Evolutionary conservation across 2,329 filamentous ascomycete genomes (phyloP), one percentile per base, ranked within the genome.

Genomic region (Stemphylium lycopersici): DNA sequence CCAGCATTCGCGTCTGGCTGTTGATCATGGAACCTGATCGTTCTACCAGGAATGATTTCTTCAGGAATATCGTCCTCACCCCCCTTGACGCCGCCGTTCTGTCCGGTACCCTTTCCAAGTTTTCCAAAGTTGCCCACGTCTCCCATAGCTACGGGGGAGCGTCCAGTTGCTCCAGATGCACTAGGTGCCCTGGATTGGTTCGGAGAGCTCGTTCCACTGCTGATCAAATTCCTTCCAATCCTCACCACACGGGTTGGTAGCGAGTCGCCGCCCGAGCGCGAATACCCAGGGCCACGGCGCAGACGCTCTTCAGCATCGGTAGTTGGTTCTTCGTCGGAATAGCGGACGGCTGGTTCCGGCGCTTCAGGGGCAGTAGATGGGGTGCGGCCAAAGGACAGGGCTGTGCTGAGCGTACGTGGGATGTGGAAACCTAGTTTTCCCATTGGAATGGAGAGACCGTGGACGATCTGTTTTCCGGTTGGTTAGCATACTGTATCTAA

Each of bases 391-490:
- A 65, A 52, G 2, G 69, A 74, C 1, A 75, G 48, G 22, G 78
- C 81, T 26, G 77, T 77, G 5, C 85, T 87, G 16, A 91, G 72
- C 0, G 86, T 89, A 22, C 85, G 78, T 0, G 88, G 88, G 0
- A 90, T 78, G 55, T 87, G 84, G 62, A 80, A 71, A 1, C 80
- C 78, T 48, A 91, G 75, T 68, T 90, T 91, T 0, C 85, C 87
- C 3, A 95, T 73, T 0, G 92, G 91, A 12, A 96, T 90, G 44
- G 87, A 91, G 1, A 96, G 79, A 6, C 91, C 91, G 63, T 96
- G 91, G 3, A 95, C 87, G 36, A 93, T 78, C 87, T 87, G 48
- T 5, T 6, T 22, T 29, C 10, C 5, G 0, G 11, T 52, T 62
- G 37, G 50, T 34, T 4, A 7, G 18, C 16, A 44, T 32, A 56